Evolutionary conservation across 371 early-diverging fungal species (phyloP).

Genomic region (Actinomucor elegans): DNA sequence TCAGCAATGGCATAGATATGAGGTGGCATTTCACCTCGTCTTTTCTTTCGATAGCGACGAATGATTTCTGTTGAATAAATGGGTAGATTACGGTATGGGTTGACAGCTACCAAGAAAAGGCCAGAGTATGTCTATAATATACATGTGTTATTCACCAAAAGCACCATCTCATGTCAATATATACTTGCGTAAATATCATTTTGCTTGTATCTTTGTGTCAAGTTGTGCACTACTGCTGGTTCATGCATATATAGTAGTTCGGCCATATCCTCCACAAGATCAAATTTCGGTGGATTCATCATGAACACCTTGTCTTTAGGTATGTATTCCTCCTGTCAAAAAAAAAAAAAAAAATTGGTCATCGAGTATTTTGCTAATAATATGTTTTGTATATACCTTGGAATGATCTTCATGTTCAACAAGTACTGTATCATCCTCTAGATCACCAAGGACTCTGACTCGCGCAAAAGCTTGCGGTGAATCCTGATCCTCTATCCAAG

Average conservation of each 20-base stretch:
- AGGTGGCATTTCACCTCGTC: slow-evolving; percentile 90
- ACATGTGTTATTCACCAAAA: too few species aligned
- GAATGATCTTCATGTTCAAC: slow-evolving; percentile 18
- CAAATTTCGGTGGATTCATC: slow-evolving; percentile 99
- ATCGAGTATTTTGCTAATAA: background rate
- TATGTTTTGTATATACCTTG: background rate
- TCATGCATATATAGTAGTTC: slow-evolving; percentile 98
- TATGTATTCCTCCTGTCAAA: slow-evolving; percentile 20
- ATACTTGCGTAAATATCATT: slow-evolving; percentile 90
- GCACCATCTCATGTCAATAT: too few species aligned
- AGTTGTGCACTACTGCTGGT: slow-evolving; percentile 97
- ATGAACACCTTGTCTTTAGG: slow-evolving; percentile 77
- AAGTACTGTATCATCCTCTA: slow-evolving; percentile 2
- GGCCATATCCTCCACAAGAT: slow-evolving; percentile 98
- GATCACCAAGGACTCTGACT: slow-evolving; percentile 5
- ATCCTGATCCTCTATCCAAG: slow-evolving; percentile 15
- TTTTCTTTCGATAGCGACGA: slow-evolving; percentile 80
- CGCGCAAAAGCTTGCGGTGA: slow-evolving; percentile 1
- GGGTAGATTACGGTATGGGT: slow-evolving; percentile 95
- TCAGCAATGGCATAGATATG: slow-evolving; percentile 98
- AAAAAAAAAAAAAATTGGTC: background rate
- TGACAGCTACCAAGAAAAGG: slow-evolving; percentile 98
- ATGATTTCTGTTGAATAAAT: slow-evolving; percentile 91
- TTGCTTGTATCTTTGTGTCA: slow-evolving; percentile 87
- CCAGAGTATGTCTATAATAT: slow-evolving; percentile 99